phyloP scores from a whole-genome alignment of 2,329 filamentous ascomycete species.

The Cladorrhinum sp. region DNA sequence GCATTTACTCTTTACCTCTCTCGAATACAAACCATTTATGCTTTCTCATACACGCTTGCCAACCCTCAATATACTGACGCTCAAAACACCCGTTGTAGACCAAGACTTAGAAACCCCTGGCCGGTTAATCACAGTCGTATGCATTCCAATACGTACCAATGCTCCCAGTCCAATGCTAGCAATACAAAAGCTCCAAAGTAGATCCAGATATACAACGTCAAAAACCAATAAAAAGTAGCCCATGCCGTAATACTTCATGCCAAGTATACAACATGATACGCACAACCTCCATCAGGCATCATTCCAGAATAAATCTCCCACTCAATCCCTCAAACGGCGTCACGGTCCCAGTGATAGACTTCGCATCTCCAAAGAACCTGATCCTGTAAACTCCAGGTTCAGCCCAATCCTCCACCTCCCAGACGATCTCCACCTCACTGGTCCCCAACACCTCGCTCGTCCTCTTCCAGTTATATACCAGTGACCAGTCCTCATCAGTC shows the following conservation, averaged over 20 bases:
- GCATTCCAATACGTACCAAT: background rate
- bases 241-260: background rate
- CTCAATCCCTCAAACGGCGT: conserved; percentile 68
- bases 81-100: too few relatives aligned
- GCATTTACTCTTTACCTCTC: too few relatives aligned
- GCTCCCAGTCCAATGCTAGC: background rate
- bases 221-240: background rate
- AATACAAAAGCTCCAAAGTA: background rate
- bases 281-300: background rate
- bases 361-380: conserved; percentile 81
- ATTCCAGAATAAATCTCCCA: conserved; percentile 6
- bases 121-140: too few relatives aligned
- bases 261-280: background rate
- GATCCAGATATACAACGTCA: background rate
- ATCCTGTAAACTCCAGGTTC: conserved; percentile 70
- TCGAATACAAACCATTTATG: too few relatives aligned
- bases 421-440: conserved; percentile 75
- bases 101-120: too few relatives aligned
- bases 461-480: conserved; percentile 77
- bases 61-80: too few relatives aligned
- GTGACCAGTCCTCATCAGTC: conserved; percentile 77
- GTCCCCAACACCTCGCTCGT: conserved; percentile 66
- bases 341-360: conserved; percentile 60
- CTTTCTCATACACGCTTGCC: too few relatives aligned
- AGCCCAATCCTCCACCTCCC: conserved; percentile 67